A percentile compares a stretch with the other conserved stretches of the same genome.
Conservation (phyloP, 2,329 filamentous ascomycete species). For the Neurospora crassa region DNA sequence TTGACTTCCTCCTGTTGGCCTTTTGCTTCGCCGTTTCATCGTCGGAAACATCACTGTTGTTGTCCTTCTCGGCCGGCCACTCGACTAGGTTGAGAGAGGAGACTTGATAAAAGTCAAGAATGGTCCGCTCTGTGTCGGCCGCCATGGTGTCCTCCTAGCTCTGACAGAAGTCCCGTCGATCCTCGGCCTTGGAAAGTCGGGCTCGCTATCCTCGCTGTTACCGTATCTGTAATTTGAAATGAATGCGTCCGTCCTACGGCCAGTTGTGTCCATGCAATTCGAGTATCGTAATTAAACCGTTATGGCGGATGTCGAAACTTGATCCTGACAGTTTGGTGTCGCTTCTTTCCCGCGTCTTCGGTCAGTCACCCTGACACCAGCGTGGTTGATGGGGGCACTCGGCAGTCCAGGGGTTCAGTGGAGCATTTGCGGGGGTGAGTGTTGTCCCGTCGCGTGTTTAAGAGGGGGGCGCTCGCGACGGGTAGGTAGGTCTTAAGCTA, state of each 20-base stretch:
- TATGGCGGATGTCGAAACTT: background rate
- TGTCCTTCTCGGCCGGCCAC: constrained; percentile 79
- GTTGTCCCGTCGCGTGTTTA: background rate
- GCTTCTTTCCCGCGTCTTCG: background rate
- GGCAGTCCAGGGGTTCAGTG: background rate
- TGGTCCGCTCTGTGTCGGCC: constrained; percentile 58
- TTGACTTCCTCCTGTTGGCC: constrained; percentile 56
- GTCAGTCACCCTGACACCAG: background rate
- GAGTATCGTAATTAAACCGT: background rate
- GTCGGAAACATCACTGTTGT: constrained; percentile 59
- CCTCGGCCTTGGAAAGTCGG: background rate
- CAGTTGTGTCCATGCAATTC: background rate
- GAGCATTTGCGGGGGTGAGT: background rate
- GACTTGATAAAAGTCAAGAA: constrained; percentile 87
- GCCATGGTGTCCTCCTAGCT: constrained; percentile 36
- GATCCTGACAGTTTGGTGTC: background rate
- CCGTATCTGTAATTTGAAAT: background rate
- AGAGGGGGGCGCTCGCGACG: background rate
- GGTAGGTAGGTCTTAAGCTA: background rate
- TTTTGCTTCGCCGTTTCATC: constrained; percentile 41
- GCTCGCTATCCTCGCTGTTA: background rate
- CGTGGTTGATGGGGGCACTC: background rate
- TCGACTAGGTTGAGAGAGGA: constrained; percentile 66
- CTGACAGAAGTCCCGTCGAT: background rate
- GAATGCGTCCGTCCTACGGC: background rate